Base-by-base conservation (phyloP, 441 rosid genomes). In the Gossypium davidsonii region DNA sequence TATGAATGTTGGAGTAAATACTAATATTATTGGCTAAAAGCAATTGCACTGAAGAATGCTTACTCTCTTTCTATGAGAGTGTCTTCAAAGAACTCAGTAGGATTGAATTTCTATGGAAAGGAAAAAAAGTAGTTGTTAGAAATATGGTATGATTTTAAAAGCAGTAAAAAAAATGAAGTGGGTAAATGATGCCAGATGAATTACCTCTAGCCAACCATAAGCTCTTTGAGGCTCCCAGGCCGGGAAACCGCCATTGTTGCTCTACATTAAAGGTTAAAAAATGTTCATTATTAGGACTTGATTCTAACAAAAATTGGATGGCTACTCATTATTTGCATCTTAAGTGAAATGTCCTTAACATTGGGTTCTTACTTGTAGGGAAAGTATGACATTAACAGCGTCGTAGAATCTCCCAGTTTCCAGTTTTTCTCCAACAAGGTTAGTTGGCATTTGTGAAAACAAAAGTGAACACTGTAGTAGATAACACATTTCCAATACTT, bases 171-270 rank as follows among this genome's bases (percentile, higher is more conserved):
- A 48, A 23, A 25, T 28, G 18, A 26, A 26, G 6, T 10, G 2
- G n/a, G 7, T 2, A 72, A 7, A 25, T 31, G 31, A 2, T 52
- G 39, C 8, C 12, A 15, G 17, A 18, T 49, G 66, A 21, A 17
- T 77, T 84, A 89, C 89, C 88, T 89, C 91, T 46, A 84, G 56
- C 89, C 88, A 89, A 71, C 73, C 39, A 69, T 73, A 74, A 7
- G 91, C 87, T 70, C 93, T 79, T 71, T 78, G 77, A 44, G 93
- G 87, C 73, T 89, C 93, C 89, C 93, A 89, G 37, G 91, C 91
- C 4, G 91, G 73, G 44, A 87, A 81, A 14, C 86, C 86, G 0
- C 86, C 86, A 70, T 83, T 81, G 11, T 52, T 67, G 70, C 84
- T 83, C 86, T 83, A 73, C 28, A 69, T 48, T 21, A 26, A 12